A percentile compares a stretch with the other conserved stretches of the same genome.
phyloP scores from a whole-genome alignment of 768 basidiomycete genomes.

The Boletus barrowsii region DNA sequence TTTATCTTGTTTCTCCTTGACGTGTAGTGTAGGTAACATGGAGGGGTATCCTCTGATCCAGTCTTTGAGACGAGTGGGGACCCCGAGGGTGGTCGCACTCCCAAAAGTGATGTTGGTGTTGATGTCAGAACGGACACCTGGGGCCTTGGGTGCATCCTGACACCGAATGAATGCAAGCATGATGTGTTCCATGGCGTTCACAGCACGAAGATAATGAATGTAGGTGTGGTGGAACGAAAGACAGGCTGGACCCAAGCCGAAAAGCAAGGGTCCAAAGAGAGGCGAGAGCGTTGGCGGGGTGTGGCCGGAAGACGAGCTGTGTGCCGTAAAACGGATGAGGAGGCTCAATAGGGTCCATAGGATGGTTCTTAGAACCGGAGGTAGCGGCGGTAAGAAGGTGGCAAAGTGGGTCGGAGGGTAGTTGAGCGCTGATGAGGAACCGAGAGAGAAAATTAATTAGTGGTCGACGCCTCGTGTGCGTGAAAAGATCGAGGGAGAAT shows the following conservation, averaged over 20 bases:
- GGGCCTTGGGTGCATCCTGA: constrained; percentile 56
- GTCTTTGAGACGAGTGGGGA: constrained; percentile 83
- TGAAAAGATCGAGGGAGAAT: constrained; percentile 20
- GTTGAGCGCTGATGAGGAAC: constrained; percentile 40
- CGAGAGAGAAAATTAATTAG: constrained; percentile 21
- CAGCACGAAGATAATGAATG: constrained; percentile 71
- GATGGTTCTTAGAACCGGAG: constrained; percentile 54
- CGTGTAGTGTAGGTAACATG: constrained; percentile 64
- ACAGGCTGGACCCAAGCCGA: constrained; percentile 64
- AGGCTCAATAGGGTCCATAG: constrained; percentile 75
- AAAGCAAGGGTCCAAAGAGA: constrained; percentile 85
- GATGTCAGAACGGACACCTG: constrained; percentile 26
- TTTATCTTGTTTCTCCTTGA: constrained; percentile 45
- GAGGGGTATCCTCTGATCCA: constrained; percentile 90
- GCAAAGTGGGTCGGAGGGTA: constrained; percentile 75
- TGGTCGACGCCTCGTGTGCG: constrained; percentile 18
- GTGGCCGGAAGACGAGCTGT: constrained; percentile 82
- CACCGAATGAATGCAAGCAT: constrained; percentile 87
- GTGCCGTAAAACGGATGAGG: constrained; percentile 76
- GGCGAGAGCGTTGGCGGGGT: constrained; percentile 88
- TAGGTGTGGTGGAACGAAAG: constrained; percentile 58
- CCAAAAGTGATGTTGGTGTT: constrained; percentile 37
- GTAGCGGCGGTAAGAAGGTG: constrained; percentile 56
- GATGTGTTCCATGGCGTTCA: constrained; percentile 88
- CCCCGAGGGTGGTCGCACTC: constrained; percentile 57